Evolutionary conservation across 2,329 filamentous ascomycete genomes (phyloP).

Genomic region (Cadophora gregata): DNA sequence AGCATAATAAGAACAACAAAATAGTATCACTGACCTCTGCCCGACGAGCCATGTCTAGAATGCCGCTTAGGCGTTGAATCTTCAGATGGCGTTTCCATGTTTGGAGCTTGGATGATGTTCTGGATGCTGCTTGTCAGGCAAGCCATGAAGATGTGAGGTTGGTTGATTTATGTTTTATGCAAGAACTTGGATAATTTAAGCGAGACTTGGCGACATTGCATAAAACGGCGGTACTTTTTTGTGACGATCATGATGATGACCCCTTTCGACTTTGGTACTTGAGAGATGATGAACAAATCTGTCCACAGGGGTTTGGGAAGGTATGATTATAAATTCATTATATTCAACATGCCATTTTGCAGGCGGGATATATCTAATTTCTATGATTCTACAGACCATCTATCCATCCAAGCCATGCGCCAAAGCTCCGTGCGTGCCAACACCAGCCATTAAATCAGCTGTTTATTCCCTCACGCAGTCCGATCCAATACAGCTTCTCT

Average conservation of each 20-base stretch:
- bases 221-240: not conserved
- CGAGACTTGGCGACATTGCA: not conserved
- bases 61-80: conserved; percentile 34
- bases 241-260: too few species aligned
- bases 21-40: conserved; percentile 32
- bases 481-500: not conserved
- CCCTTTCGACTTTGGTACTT: too few species aligned
- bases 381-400: not conserved
- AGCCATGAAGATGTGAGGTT: conserved; percentile 7
- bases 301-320: too few species aligned
- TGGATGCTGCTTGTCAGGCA: not conserved
- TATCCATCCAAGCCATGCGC: not conserved
- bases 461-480: not conserved
- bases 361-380: not conserved
- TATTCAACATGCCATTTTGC: not conserved
- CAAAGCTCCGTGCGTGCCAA: not conserved
- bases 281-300: too few species aligned
- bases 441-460: not conserved
- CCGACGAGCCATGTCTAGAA: conserved; percentile 34
- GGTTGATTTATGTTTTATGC: conserved; percentile 9
- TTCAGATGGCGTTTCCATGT: conserved; percentile 33
- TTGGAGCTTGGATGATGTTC: conserved; percentile 16
- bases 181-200: not conserved
- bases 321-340: not conserved
- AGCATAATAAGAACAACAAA: not conserved